phyloP scores from a whole-genome alignment of 352 stramenopile genomes.

The Pythium angustatum region DNA sequence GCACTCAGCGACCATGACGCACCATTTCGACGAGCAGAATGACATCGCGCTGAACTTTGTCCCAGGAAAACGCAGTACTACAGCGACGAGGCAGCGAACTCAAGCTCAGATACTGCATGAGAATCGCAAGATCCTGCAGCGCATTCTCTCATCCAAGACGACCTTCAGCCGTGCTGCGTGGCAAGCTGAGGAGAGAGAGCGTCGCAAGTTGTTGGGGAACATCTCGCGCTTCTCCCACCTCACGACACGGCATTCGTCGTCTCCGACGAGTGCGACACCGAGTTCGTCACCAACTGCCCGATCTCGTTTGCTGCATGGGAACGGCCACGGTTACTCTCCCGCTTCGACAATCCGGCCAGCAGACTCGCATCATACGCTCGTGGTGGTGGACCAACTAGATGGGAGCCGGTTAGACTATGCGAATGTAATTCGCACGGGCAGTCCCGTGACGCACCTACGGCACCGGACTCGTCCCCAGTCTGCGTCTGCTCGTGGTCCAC shows the following conservation, averaged over 20 bases:
- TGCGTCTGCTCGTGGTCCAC: slow-evolving; percentile 12
- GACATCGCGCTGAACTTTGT: slow-evolving; percentile 40
- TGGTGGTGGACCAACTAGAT: not conserved
- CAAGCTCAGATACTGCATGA: slow-evolving; percentile 48
- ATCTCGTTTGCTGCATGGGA: not conserved
- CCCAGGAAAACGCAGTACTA: slow-evolving; percentile 24
- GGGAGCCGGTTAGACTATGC: not conserved
- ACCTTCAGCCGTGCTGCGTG: slow-evolving; percentile 43
- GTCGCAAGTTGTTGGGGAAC: slow-evolving; percentile 39
- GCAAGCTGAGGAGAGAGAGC: slow-evolving; percentile 42
- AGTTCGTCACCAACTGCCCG: not conserved
- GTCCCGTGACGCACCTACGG: slow-evolving; percentile 21
- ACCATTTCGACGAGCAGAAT: slow-evolving; percentile 56
- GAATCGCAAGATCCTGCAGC: slow-evolving; percentile 52
- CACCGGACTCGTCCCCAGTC: slow-evolving; percentile 15
- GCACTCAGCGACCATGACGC: slow-evolving; percentile 44
- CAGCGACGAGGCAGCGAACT: slow-evolving; percentile 30
- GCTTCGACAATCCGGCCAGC: not conserved
- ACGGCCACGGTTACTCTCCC: not conserved
- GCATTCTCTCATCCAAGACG: slow-evolving; percentile 47
- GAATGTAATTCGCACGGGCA: slow-evolving; percentile 17
- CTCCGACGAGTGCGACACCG: not conserved
- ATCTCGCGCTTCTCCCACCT: slow-evolving; percentile 42
- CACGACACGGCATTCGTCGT: slow-evolving; percentile 4
- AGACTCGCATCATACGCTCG: not conserved